Percentiles rank a stretch among this genome's conserved stretches.
phyloP scores from a whole-genome alignment of 805 yeast species.

The Zygosaccharomyces bailii region DNA sequence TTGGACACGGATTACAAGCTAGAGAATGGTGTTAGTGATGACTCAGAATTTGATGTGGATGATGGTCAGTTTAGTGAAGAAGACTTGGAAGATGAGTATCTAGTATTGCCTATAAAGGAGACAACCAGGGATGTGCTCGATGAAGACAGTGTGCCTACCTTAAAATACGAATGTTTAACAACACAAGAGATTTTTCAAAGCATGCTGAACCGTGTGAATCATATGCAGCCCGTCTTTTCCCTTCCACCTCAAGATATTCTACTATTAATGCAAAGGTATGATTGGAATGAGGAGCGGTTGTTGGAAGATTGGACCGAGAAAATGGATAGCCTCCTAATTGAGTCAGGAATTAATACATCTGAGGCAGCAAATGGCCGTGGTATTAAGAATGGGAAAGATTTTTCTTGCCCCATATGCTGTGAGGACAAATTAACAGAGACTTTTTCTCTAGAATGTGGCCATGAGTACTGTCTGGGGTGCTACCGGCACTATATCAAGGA shows the following conservation, averaged over 20 bases:
- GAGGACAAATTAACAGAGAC: conserved; percentile 43
- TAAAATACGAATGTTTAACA: conserved; percentile 34
- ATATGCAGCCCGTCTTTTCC: conserved; percentile 30
- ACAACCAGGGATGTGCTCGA: conserved; percentile 13
- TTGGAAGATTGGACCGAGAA: conserved; percentile 53
- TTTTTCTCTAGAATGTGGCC: conserved; percentile 64
- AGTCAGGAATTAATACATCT: conserved; percentile 34
- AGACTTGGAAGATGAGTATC: conserved; percentile 25
- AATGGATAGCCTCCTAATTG: conserved; percentile 35
- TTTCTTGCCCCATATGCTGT: conserved; percentile 70
- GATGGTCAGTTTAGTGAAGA: conserved; percentile 24
- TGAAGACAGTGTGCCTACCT: conserved; percentile 25
- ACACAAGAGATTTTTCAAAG: conserved; percentile 34
- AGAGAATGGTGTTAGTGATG: conserved; percentile 13
- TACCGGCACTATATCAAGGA: conserved; percentile 57
- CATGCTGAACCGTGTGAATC: conserved; percentile 29
- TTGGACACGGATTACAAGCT: conserved; percentile 10
- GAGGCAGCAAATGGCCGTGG: conserved; percentile 11
- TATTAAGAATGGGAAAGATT: conserved; percentile 28
- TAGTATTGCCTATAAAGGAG: conserved; percentile 14
- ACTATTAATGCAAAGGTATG: conserved; percentile 45
- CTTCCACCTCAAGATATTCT: conserved; percentile 37
- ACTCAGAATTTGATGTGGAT: conserved; percentile 27
- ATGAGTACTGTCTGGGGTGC: conserved; percentile 67
- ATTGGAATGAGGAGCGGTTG: conserved; percentile 58